phyloP scores from a whole-genome alignment of 805 yeast genomes.

The Wickerhamomyces strasburgensis region DNA sequence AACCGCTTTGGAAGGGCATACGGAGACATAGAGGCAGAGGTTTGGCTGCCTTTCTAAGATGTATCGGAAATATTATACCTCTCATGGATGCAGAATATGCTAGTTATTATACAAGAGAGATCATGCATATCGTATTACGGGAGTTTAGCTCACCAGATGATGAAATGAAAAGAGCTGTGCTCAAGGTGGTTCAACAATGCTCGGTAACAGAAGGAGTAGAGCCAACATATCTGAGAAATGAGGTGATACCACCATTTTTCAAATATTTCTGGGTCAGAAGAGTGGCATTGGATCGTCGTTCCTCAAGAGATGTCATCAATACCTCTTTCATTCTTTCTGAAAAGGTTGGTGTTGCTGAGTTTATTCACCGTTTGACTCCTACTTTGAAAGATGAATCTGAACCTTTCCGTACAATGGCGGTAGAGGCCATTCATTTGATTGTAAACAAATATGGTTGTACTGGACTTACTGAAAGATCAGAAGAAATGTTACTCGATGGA shows the following conservation, averaged over 20 bases:
- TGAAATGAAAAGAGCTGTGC: slow-evolving; percentile 73
- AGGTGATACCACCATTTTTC: slow-evolving; percentile 59
- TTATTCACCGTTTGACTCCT: slow-evolving; percentile 51
- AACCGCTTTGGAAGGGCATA: slow-evolving; percentile 78
- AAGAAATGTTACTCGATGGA: slow-evolving; percentile 72
- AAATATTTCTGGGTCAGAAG: slow-evolving; percentile 78
- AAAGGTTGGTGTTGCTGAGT: slow-evolving; percentile 58
- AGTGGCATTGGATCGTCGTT: slow-evolving; percentile 60
- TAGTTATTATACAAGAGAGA: slow-evolving; percentile 69
- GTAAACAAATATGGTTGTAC: slow-evolving; percentile 45
- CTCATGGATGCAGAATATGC: slow-evolving; percentile 83
- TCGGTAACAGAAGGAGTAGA: slow-evolving; percentile 57
- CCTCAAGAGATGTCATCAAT: slow-evolving; percentile 58
- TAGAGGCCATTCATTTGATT: slow-evolving; percentile 60
- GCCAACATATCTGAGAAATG: slow-evolving; percentile 41
- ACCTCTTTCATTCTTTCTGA: slow-evolving; percentile 65
- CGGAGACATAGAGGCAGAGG: slow-evolving; percentile 71
- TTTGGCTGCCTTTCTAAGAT: slow-evolving; percentile 69
- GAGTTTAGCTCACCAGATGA: slow-evolving; percentile 83
- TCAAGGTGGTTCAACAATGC: slow-evolving; percentile 63
- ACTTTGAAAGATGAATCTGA: slow-evolving; percentile 80
- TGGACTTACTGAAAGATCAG: slow-evolving; percentile 58
- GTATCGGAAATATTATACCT: slow-evolving; percentile 77
- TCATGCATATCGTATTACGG: slow-evolving; percentile 59
- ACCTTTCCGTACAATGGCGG: slow-evolving; percentile 71